phyloP scores from a whole-genome alignment of 148 eudicot genomes.

The Salicornia ramosissima region DNA sequence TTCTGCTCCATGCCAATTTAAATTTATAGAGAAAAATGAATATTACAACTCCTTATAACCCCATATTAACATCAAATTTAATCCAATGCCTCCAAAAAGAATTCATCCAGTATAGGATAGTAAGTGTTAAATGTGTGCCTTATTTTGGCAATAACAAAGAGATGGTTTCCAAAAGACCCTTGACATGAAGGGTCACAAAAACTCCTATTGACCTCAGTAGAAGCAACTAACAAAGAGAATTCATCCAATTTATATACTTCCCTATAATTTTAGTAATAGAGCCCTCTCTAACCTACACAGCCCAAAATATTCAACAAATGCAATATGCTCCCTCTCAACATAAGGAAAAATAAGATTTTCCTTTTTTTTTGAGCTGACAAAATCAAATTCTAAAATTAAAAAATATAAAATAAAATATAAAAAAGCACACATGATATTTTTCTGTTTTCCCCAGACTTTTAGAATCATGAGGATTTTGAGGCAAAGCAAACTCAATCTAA shows the following conservation, averaged over 20 bases:
- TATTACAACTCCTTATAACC: background rate
- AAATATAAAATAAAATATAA: too few relatives aligned
- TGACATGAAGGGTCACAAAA: too few relatives aligned
- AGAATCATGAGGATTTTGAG: too few relatives aligned
- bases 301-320: too few relatives aligned
- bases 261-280: background rate
- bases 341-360: too few relatives aligned
- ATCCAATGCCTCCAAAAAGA: background rate
- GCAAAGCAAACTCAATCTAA: too few relatives aligned
- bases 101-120: background rate
- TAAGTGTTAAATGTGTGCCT: background rate
- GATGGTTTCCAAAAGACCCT: background rate
- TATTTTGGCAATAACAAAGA: background rate
- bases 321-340: too few relatives aligned
- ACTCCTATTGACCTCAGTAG: too few relatives aligned
- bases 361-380: too few relatives aligned
- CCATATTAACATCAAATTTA: background rate
- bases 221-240: background rate
- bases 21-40: background rate
- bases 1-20: background rate
- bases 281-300: background rate
- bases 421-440: too few relatives aligned
- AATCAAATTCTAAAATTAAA: too few relatives aligned
- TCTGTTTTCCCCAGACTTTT: too few relatives aligned
- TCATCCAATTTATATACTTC: background rate